A percentile compares a stretch with the other conserved stretches of the same genome.
These are phyloP conservation scores for Perkinsus chesapeaki DNA, from an alignment of 169 alveolate genomes.

Conservation along the genomic window DNA sequence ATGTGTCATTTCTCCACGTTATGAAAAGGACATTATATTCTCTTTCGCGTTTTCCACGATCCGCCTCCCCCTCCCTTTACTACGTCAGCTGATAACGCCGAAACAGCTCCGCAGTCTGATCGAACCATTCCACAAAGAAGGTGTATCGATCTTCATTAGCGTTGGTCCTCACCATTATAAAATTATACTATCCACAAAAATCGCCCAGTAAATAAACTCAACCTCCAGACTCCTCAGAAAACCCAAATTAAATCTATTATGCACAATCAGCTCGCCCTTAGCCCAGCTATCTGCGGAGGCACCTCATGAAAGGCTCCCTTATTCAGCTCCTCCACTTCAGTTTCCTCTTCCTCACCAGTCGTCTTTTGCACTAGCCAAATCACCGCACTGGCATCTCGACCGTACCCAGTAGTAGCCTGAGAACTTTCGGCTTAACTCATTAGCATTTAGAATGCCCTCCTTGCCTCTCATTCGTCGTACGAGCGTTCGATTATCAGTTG, in stretches of 20 bases:
- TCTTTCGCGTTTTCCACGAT: too few species aligned
- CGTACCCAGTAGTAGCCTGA: background rate
- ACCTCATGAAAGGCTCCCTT: background rate
- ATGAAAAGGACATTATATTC: too few species aligned
- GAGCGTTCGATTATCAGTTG: too few species aligned
- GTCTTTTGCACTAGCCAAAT: background rate
- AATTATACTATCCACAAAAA: background rate
- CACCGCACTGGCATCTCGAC: background rate
- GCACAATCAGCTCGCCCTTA: background rate
- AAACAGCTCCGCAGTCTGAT: constrained; percentile 51
- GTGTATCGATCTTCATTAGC: constrained; percentile 52
- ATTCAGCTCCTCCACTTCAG: background rate
- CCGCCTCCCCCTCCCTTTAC: background rate
- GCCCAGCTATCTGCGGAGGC: background rate
- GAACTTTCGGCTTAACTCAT: too few species aligned
- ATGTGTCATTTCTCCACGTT: too few species aligned
- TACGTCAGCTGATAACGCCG: constrained; percentile 49
- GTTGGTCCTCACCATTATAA: background rate
- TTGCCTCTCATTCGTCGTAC: too few species aligned
- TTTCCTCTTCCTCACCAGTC: background rate
- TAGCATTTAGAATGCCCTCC: too few species aligned
- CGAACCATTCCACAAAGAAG: constrained; percentile 66
- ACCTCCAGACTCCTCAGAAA: background rate
- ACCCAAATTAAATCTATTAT: background rate
- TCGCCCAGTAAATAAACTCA: background rate